These are phyloP conservation scores for Neurospora africana DNA, from an alignment of 495 filamentous ascomycete genomes.

Conservation along the genomic window DNA sequence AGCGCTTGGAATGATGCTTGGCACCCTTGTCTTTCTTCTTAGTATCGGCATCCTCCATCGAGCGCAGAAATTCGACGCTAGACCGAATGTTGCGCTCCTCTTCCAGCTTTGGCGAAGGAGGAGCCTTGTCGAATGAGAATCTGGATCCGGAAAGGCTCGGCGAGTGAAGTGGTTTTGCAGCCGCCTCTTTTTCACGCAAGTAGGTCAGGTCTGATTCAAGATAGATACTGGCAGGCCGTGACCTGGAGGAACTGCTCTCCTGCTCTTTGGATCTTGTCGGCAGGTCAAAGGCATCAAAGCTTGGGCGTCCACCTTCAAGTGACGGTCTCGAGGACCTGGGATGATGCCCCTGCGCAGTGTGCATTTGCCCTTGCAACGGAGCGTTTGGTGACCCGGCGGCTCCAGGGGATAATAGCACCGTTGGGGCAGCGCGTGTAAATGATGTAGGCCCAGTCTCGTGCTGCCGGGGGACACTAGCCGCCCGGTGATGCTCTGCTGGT, in stretches of 20 bases:
- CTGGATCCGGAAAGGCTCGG: conserved; percentile 28
- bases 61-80: conserved; percentile 77
- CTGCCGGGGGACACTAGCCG: conserved; percentile 42
- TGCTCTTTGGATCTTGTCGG: conserved; percentile 23
- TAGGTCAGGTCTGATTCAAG: conserved; percentile 68
- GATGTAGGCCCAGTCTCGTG: conserved; percentile 25
- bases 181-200: conserved; percentile 52
- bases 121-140: conserved; percentile 24
- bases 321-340: conserved; percentile 71
- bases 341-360: conserved; percentile 29
- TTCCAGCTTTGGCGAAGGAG: conserved; percentile 31
- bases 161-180: conserved; percentile 23
- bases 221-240: conserved; percentile 52
- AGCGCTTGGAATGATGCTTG: conserved; percentile 74
- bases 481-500: conserved; percentile 42
- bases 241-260: conserved; percentile 5
- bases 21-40: conserved; percentile 58
- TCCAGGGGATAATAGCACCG: conserved; percentile 11
- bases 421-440: conserved; percentile 20
- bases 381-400: conserved; percentile 24
- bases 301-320: conserved; percentile 62
- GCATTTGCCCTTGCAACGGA: conserved; percentile 41
- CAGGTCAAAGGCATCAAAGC: conserved; percentile 47
- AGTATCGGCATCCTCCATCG: conserved; percentile 61
- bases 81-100: conserved; percentile 67